Percentiles rank a stretch among this genome's conserved stretches.
Evolutionary conservation across 192 early-diverging fungal genomes (phyloP).

Genomic region (Chytriomyces sp.): DNA sequence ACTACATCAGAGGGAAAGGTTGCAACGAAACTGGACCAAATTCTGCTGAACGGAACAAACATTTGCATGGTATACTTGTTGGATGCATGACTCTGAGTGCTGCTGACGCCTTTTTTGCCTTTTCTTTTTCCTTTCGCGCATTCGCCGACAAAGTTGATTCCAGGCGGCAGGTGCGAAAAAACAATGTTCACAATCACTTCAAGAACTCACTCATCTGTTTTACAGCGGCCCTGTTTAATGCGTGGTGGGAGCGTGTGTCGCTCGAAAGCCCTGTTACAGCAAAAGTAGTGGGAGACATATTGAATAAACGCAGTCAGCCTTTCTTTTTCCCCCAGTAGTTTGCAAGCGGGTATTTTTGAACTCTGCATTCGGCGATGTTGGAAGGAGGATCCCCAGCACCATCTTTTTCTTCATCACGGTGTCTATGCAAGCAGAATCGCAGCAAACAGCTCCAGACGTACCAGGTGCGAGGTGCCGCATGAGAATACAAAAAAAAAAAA

Average conservation of each 20-base stretch:
- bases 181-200: constrained; percentile 12
- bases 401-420: neutral
- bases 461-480: too few relatives aligned
- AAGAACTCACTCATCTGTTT: neutral
- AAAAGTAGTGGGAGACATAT: too few relatives aligned
- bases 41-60: constrained; percentile 96
- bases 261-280: too few relatives aligned
- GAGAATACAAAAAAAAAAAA: too few relatives aligned
- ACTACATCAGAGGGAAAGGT: constrained; percentile 79
- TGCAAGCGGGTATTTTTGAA: neutral
- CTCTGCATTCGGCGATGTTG: neutral
- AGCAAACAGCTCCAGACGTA: too few relatives aligned
- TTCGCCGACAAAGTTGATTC: constrained; percentile 39
- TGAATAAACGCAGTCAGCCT: neutral
- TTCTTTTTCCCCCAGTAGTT: neutral
- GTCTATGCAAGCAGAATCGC: too few relatives aligned
- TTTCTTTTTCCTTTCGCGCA: neutral
- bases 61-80: constrained; percentile 82
- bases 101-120: neutral
- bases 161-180: constrained; percentile 46
- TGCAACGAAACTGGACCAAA: constrained; percentile 81
- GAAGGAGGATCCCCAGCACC: neutral
- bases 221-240: neutral
- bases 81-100: neutral
- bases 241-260: too few relatives aligned